A percentile compares a stretch with the other conserved stretches of the same genome.
Conservation (phyloP, 257 asterid species). For the Eustoma russellianum region DNA sequence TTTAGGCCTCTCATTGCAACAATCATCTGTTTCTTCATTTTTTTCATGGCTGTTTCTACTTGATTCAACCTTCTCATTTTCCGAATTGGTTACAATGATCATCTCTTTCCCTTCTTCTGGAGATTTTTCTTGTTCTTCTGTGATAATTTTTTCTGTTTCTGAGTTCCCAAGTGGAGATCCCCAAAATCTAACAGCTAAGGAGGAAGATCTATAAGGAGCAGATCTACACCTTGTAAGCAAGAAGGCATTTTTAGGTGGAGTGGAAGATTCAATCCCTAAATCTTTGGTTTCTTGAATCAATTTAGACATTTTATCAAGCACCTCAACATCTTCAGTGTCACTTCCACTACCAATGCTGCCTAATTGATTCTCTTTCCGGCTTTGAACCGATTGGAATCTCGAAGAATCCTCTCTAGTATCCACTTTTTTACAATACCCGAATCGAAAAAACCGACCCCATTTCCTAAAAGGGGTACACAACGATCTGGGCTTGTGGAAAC, state of each 20-base stretch:
- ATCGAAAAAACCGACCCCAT: constrained; percentile 34
- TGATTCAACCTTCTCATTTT: constrained; percentile 18
- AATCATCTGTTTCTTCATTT: constrained; percentile 15
- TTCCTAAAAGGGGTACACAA: constrained; percentile 19
- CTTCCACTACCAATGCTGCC: constrained; percentile 12
- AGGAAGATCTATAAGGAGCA: constrained; percentile 92
- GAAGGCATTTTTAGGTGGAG: constrained; percentile 64
- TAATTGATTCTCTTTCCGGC: constrained; percentile 6
- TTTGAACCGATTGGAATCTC: constrained; percentile 17
- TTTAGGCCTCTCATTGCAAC: not conserved
- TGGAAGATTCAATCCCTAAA: constrained; percentile 22
- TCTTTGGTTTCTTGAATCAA: constrained; percentile 16
- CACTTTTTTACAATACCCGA: constrained; percentile 39
- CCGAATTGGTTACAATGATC: constrained; percentile 5
- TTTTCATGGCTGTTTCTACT: constrained; percentile 10
- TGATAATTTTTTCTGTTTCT: constrained; percentile 1
- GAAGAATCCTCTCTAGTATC: constrained; percentile 30
- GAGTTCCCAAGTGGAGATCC: constrained; percentile 35
- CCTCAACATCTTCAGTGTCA: constrained; percentile 12
- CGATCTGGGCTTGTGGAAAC: constrained; percentile 14
- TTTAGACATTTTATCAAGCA: not conserved
- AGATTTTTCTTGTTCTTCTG: constrained; percentile 9
- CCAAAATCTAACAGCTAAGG: constrained; percentile 65
- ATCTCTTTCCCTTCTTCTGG: constrained; percentile 11
- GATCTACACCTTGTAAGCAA: constrained; percentile 86